Percentiles rank a stretch among this genome's conserved stretches.
These are phyloP conservation scores for Pezicula neosporulosa DNA, from an alignment of 2,329 filamentous ascomycete genomes.

Conservation along the genomic window DNA sequence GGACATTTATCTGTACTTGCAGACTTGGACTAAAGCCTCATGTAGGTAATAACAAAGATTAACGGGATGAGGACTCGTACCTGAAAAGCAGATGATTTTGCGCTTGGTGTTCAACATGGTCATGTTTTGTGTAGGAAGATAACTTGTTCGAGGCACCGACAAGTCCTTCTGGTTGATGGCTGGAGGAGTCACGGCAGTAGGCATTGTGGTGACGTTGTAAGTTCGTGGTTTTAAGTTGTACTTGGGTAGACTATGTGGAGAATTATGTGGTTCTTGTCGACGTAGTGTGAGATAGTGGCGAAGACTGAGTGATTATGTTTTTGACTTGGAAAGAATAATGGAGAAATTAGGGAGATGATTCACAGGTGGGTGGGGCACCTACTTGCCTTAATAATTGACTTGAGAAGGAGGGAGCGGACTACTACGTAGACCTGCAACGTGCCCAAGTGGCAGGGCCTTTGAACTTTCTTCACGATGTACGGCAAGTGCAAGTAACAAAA, in stretches of 20 bases:
- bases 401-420: not conserved
- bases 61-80: constrained; percentile 29
- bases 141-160: constrained; percentile 21
- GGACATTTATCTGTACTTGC: too few relatives aligned
- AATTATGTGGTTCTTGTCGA: not conserved
- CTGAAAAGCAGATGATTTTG: constrained; percentile 57
- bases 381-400: too few relatives aligned
- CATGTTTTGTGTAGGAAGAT: constrained; percentile 17
- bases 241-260: not conserved
- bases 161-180: constrained; percentile 27
- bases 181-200: constrained; percentile 33
- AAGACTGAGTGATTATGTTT: not conserved
- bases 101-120: constrained; percentile 39
- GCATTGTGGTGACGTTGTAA: constrained; percentile 30
- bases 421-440: too few relatives aligned
- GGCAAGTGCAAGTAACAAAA: not conserved
- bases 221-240: not conserved
- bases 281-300: not conserved
- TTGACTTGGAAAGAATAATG: not conserved
- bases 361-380: too few relatives aligned
- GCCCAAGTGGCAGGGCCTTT: not conserved
- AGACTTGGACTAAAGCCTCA: not conserved
- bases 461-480: not conserved
- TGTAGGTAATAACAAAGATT: not conserved
- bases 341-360: too few relatives aligned